These are phyloP conservation scores for Cyamopsis tetragonoloba DNA, from an alignment of 306 rosid species.

Conservation along the genomic window DNA sequence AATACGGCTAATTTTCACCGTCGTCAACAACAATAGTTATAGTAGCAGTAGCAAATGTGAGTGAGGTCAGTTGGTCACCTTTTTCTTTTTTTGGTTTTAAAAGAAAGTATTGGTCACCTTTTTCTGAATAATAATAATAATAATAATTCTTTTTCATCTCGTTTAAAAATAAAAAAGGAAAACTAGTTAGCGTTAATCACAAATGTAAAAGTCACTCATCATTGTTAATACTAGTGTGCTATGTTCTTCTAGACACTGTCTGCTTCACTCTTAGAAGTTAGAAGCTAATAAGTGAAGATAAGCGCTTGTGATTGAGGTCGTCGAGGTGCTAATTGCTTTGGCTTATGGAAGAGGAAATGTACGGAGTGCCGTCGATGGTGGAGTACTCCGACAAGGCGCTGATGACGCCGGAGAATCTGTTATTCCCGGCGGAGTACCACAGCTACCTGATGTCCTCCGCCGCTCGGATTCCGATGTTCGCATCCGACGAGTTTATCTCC, in stretches of 20 bases:
- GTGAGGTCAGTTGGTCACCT: too few relatives aligned
- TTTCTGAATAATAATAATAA: too few relatives aligned
- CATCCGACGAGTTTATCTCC: slow-evolving; percentile 62
- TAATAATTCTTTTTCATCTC: too few relatives aligned
- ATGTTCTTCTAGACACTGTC: slow-evolving; percentile 20
- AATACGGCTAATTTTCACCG: too few relatives aligned
- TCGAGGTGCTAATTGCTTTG: neutral
- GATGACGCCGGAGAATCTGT: slow-evolving; percentile 74
- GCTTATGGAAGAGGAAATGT: slow-evolving; percentile 77
- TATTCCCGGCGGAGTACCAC: slow-evolving; percentile 60
- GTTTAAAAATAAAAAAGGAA: too few relatives aligned
- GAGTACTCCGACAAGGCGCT: slow-evolving; percentile 56
- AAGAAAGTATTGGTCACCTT: too few relatives aligned
- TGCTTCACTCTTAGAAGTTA: neutral
- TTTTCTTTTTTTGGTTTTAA: too few relatives aligned
- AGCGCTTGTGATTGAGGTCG: too few relatives aligned
- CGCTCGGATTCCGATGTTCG: slow-evolving; percentile 54
- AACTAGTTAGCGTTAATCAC: neutral
- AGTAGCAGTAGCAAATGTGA: too few relatives aligned
- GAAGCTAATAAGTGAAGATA: too few relatives aligned
- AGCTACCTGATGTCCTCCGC: slow-evolving; percentile 35
- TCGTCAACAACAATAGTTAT: too few relatives aligned
- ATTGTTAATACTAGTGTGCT: neutral
- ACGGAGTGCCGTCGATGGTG: slow-evolving; percentile 43
- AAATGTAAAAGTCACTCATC: neutral